Evolutionary conservation across 2,329 filamentous ascomycete genomes (phyloP), one percentile per base, ranked within the genome.

Genomic region (Colletotrichum euphorbiae): DNA sequence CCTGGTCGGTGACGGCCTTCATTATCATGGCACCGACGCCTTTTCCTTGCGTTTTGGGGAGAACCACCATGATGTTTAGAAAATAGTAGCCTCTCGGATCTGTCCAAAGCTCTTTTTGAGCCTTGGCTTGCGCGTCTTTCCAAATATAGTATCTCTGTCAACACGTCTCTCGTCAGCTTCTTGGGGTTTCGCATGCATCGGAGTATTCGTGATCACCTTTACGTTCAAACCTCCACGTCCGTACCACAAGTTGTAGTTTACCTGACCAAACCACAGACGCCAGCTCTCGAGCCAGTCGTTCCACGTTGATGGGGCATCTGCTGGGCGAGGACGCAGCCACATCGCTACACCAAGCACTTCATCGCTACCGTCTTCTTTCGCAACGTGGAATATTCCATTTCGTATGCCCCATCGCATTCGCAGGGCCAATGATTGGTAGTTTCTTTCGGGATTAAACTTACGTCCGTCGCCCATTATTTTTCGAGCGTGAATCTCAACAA

Each of bases 51-150:
- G 84, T 84, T 55, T 88, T 84, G 0, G 90, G 89, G 15, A 87
- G 76, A 1, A 93, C 90, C 0, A 90, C 90, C 73, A 93, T 87
- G 69, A 93, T 91, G 73, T 93, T 93, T 71, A 91, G 90, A 72
- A 93, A 93, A 74, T 92, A 93, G 74, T 93, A 93, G 0, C 91
- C 91, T 5, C 84, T 81, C 0, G 85, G 82, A 64, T 91, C 89
- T 0, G 81, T 87, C 91, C 90, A 93, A 3, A 92, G 78, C 28
- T 85, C 79, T 0, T 80, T 79, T 62, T 93, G 90, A 1, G 86
- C 88, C 43, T 86, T 80, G 0, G 85, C 83, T 76, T 93, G 91
- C 6, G 85, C 83, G 4, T 82, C 82, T 74, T 93, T 93, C 90
- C 90, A 93, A 71, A 92, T 90, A 77, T 87, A 90, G 75, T 93